Conservation (phyloP, 1,139 yeast genomes). For the Scheffersomyces insectosa region DNA sequence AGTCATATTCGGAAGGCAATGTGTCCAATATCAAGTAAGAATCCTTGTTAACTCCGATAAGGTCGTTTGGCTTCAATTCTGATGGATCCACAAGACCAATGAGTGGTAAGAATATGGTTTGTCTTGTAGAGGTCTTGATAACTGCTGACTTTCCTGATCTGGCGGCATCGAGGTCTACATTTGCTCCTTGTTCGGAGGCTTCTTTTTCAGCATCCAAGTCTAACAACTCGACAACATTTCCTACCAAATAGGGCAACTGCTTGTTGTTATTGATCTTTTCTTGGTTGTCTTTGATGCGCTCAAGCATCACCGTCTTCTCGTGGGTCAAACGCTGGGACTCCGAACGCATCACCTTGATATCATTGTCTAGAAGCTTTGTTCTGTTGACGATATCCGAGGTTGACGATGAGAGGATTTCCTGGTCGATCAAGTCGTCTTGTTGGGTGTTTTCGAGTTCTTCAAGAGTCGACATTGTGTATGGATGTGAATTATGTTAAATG, state of each 20-base stretch:
- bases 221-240: conserved; percentile 94
- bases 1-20: conserved; percentile 94
- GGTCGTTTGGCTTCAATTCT: conserved; percentile 87
- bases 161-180: conserved; percentile 88
- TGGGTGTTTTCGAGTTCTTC: conserved; percentile 61
- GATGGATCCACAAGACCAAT: conserved; percentile 93
- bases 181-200: conserved; percentile 90
- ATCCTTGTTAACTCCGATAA: conserved; percentile 97
- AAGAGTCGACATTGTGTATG: conserved; percentile 56
- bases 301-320: conserved; percentile 90
- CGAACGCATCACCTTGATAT: conserved; percentile 91
- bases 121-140: conserved; percentile 95
- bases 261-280: conserved; percentile 95
- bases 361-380: conserved; percentile 87
- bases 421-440: conserved; percentile 61
- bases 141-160: conserved; percentile 97
- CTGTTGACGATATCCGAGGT: conserved; percentile 85
- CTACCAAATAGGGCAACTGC: conserved; percentile 94
- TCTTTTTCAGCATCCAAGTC: conserved; percentile 88
- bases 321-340: conserved; percentile 89
- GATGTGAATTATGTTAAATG: not conserved
- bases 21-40: conserved; percentile 92
- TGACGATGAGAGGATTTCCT: conserved; percentile 75
- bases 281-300: conserved; percentile 92
- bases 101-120: conserved; percentile 93